Evolutionary conservation across 169 alveolate genomes (phyloP).

Genomic region (Theileria sp.): DNA sequence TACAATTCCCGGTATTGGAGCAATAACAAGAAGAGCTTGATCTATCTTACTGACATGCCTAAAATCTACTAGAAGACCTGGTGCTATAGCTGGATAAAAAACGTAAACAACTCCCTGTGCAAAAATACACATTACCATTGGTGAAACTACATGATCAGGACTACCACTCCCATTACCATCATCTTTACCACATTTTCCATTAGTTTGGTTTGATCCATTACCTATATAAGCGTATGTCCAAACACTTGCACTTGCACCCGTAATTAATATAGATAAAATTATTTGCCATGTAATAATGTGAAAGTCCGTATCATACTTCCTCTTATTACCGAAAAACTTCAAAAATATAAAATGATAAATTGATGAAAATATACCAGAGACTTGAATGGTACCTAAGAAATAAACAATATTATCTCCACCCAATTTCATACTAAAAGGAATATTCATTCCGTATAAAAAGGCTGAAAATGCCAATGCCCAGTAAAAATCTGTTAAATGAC

Average conservation of each 20-base stretch:
- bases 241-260: neutral
- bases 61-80: neutral
- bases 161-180: neutral
- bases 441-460: conserved; percentile 14
- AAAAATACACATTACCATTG: conserved; percentile 9
- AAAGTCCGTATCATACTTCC: neutral
- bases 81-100: conserved; percentile 25
- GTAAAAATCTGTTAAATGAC: neutral
- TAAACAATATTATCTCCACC: neutral
- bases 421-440: neutral
- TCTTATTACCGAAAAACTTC: neutral
- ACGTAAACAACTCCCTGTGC: conserved; percentile 5
- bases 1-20: neutral
- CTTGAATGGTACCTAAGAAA: neutral
- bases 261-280: neutral
- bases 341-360: conserved; percentile 11
- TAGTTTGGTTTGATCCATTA: neutral
- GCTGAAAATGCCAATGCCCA: conserved; percentile 9
- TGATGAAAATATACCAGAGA: neutral
- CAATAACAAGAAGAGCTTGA: neutral
- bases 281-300: neutral
- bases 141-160: neutral
- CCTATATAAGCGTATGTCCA: conserved; percentile 4
- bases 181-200: neutral
- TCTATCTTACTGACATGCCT: neutral